Base-by-base conservation (phyloP, 805 yeast genomes). In the Naumovozyma dairenensis region DNA sequence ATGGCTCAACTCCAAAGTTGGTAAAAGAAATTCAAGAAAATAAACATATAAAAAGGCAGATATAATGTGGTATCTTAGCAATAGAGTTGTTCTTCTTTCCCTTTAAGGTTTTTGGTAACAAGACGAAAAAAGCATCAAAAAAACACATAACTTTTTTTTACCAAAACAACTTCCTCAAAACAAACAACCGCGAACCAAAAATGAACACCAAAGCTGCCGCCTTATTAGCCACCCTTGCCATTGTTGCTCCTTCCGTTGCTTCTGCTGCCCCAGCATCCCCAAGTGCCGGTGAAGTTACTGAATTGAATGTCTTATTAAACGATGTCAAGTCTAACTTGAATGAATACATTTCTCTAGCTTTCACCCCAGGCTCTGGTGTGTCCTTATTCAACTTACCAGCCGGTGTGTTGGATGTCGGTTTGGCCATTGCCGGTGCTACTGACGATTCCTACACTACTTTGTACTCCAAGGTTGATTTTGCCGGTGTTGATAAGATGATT, bases 401-500 rank as follows among this genome's bases (percentile, higher is more conserved):
- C 9, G 44, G 36, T 24, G 34, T 45, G 19, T 16, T 40, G 24
- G 38, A 39, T 13, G 24, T 39, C 21, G 42, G 38, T 16, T 19
- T 32, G 21, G 47, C 42, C 25, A 39, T 49, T 32, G 44, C 48
- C 25, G 51, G 59, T 19, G 57, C 54, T 32, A 55, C 57, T 13
- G 61, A 58, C 35, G 53, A 48, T 13, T 44, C 53, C 16, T 58
- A 53, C 47, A 57, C 64, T 35, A 40, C 57, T 16, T 44, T 54
- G 37, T 56, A 37, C 42, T 7, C 35, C 15, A 33, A 43, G 29
- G 42, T 59, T 30, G 55, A 55, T 37, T 39, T 43, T 32, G 25
- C 33, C 34, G 48, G 46, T 21, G 55, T 56, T 22, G 37, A 47
- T 7, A 25, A 52, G 9, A 45, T 53, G 41, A 39, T 57, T 19